Conservation (phyloP, 345 rosid genomes). For the Eucalyptus curtisii region DNA sequence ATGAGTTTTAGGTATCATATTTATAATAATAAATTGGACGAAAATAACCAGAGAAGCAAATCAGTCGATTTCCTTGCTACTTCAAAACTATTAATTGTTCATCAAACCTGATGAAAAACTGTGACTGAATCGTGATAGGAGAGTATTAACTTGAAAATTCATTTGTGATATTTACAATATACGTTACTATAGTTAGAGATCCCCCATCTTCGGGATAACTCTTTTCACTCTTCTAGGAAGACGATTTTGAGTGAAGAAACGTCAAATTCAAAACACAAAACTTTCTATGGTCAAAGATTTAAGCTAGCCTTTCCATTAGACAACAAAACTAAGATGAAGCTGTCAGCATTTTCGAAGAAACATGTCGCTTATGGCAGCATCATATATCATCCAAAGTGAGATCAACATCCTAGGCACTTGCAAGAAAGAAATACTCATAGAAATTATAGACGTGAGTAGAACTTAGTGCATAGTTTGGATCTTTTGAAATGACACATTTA, state of each 20-base stretch:
- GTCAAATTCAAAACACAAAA: neutral
- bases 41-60: neutral
- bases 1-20: neutral
- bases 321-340: neutral
- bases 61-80: neutral
- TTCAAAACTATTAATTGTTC: neutral
- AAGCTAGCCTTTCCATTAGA: neutral
- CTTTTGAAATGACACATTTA: neutral
- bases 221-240: neutral
- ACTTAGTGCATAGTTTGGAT: neutral
- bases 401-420: neutral
- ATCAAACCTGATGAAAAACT: neutral
- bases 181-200: neutral
- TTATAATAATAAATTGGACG: neutral
- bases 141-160: neutral
- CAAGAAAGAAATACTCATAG: neutral
- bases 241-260: neutral
- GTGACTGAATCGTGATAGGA: neutral
- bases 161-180: neutral
- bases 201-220: neutral
- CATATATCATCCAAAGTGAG: neutral
- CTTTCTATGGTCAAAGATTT: neutral
- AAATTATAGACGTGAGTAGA: neutral
- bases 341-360: neutral
- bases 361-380: neutral